phyloP scores from a whole-genome alignment of 1,139 yeast species.

The Hemisphaericaspora xylofermentans region DNA sequence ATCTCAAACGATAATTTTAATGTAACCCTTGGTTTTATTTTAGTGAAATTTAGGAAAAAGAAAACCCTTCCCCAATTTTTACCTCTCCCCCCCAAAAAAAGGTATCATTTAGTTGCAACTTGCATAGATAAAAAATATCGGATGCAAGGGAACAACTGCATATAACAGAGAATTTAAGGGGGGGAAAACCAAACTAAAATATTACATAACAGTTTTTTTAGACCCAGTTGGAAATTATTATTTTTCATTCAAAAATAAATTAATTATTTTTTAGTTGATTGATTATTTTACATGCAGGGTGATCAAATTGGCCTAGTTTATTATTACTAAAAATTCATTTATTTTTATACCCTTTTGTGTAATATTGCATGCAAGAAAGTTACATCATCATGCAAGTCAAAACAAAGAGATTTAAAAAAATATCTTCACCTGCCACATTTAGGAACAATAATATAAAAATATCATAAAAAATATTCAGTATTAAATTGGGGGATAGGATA shows the following conservation, averaged over 20 bases:
- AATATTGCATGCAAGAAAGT: background rate
- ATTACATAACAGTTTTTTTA: background rate
- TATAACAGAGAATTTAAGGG: background rate
- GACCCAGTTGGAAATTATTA: background rate
- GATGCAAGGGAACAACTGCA: background rate
- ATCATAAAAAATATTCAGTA: constrained; percentile 40
- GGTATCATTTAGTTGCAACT: too few species aligned
- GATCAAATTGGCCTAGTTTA: too few species aligned
- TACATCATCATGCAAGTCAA: background rate
- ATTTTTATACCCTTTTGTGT: background rate
- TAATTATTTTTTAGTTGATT: background rate
- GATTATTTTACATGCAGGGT: too few species aligned
- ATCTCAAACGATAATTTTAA: too few species aligned
- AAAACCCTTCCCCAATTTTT: too few species aligned
- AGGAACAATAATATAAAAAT: background rate
- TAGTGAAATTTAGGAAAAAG: too few species aligned
- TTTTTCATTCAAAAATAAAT: too few species aligned
- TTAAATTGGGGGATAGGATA: constrained; percentile 23
- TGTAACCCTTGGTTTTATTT: too few species aligned
- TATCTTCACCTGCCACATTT: background rate
- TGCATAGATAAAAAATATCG: too few species aligned
- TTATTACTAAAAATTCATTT: background rate
- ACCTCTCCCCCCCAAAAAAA: too few species aligned
- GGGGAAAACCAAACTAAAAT: background rate
- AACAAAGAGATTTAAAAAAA: too few species aligned